phyloP scores from a whole-genome alignment of 2,329 filamentous ascomycete genomes.

The Phaeophleospora eucalypticola region DNA sequence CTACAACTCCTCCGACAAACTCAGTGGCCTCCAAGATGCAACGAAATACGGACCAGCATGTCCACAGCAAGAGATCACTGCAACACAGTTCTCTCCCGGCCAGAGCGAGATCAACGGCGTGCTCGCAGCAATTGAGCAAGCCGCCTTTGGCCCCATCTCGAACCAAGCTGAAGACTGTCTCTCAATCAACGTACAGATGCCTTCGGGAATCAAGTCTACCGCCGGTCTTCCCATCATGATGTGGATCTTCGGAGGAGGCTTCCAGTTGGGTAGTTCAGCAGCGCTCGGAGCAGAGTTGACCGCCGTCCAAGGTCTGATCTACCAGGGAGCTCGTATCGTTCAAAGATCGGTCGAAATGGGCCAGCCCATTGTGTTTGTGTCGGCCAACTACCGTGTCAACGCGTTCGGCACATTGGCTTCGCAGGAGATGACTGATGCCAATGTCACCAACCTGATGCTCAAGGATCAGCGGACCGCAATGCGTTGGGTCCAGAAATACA shows the following conservation, averaged over 20 bases:
- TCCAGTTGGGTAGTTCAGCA: slow-evolving; percentile 31
- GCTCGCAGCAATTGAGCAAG: slow-evolving; percentile 8
- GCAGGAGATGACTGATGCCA: slow-evolving; percentile 29
- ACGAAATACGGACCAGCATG: slow-evolving; percentile 9
- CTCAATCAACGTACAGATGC: slow-evolving; percentile 8
- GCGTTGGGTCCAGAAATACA: slow-evolving; percentile 27
- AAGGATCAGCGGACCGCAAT: slow-evolving; percentile 33
- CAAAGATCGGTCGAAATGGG: slow-evolving; percentile 42
- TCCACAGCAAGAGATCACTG: slow-evolving; percentile 9
- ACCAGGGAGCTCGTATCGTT: slow-evolving; percentile 39
- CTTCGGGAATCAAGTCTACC: slow-evolving; percentile 2
- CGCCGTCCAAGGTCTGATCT: slow-evolving; percentile 26
- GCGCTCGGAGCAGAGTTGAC: slow-evolving; percentile 4
- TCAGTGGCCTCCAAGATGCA: slow-evolving; percentile 6
- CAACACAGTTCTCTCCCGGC: not conserved
- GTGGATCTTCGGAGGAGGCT: slow-evolving; percentile 43
- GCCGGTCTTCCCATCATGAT: slow-evolving; percentile 39
- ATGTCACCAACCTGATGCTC: slow-evolving; percentile 29
- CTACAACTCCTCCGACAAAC: slow-evolving; percentile 4
- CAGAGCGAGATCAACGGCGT: slow-evolving; percentile 8
- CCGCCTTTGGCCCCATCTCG: slow-evolving; percentile 3
- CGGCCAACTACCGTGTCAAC: slow-evolving; percentile 43
- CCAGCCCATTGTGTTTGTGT: slow-evolving; percentile 60
- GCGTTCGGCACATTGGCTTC: slow-evolving; percentile 30
- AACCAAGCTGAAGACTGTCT: slow-evolving; percentile 12